phyloP scores from a whole-genome alignment of 495 filamentous ascomycete genomes.

The Polyplosphaeria fusca region DNA sequence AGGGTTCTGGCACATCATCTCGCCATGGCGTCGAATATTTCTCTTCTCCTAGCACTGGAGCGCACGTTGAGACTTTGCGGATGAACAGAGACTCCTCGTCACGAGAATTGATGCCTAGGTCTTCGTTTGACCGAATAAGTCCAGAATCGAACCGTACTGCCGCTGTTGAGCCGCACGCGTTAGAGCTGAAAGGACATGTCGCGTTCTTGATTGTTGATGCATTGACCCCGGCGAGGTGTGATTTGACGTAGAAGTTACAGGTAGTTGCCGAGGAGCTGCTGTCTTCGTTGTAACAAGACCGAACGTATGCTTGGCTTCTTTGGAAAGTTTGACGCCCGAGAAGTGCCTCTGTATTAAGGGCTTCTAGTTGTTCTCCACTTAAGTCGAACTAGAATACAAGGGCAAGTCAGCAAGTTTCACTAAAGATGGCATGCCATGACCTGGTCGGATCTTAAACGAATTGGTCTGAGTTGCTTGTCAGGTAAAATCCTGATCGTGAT shows the following conservation, averaged over 20 bases:
- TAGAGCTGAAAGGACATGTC: constrained; percentile 21
- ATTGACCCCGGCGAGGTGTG: constrained; percentile 11
- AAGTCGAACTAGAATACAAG: too few species aligned
- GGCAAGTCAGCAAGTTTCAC: too few species aligned
- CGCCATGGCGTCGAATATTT: constrained; percentile 19
- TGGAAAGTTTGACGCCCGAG: constrained; percentile 10
- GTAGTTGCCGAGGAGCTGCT: background rate
- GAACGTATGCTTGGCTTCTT: constrained; percentile 18
- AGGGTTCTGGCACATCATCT: background rate
- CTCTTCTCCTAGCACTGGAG: constrained; percentile 6
- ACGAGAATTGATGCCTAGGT: constrained; percentile 31
- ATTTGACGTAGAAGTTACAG: constrained; percentile 14
- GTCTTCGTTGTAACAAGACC: constrained; percentile 20
- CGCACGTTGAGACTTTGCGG: constrained; percentile 22
- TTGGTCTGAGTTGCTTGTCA: too few species aligned
- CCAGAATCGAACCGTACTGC: constrained; percentile 23
- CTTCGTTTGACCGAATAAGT: constrained; percentile 11
- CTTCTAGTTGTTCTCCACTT: background rate
- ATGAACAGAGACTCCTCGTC: constrained; percentile 7
- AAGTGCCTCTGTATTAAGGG: constrained; percentile 12
- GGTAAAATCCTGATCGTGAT: too few species aligned
- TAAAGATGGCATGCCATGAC: too few species aligned
- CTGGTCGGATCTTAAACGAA: too few species aligned
- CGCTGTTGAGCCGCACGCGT: background rate
- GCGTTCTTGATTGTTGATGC: constrained; percentile 3